phyloP scores from a whole-genome alignment of 441 rosid genomes.

The Raphanus hybrid region DNA sequence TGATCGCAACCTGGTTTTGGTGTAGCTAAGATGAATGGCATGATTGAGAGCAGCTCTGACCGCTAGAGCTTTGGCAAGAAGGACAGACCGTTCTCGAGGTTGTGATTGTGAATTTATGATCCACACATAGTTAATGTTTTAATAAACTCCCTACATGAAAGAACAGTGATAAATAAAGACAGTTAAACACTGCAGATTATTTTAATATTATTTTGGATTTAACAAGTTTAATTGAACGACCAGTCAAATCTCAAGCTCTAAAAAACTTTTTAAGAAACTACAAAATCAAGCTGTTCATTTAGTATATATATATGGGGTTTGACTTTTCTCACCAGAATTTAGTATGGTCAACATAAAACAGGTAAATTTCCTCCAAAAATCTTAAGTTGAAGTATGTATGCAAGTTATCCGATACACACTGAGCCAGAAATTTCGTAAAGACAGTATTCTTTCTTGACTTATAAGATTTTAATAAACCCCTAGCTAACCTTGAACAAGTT shows the following conservation, averaged over 20 bases:
- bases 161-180: too few relatives aligned
- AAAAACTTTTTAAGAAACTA: not conserved
- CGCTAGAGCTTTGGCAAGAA: too few relatives aligned
- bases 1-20: too few relatives aligned
- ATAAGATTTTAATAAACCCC: not conserved
- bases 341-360: not conserved
- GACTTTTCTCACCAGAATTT: conserved; percentile 17
- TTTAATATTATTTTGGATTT: not conserved
- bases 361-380: not conserved
- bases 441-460: not conserved
- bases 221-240: not conserved
- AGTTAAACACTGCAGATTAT: not conserved
- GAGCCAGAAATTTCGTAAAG: not conserved
- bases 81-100: too few relatives aligned
- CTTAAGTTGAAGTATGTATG: not conserved
- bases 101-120: too few relatives aligned
- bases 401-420: not conserved
- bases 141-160: not conserved
- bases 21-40: too few relatives aligned
- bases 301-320: not conserved
- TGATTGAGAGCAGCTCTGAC: too few relatives aligned
- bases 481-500: not conserved
- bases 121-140: not conserved
- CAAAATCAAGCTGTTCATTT: not conserved
- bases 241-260: not conserved